A percentile compares a stretch with the other conserved stretches of the same genome.
Evolutionary conservation across 495 filamentous ascomycete genomes (phyloP).

Genomic region (Aspergillus cavernicola): DNA sequence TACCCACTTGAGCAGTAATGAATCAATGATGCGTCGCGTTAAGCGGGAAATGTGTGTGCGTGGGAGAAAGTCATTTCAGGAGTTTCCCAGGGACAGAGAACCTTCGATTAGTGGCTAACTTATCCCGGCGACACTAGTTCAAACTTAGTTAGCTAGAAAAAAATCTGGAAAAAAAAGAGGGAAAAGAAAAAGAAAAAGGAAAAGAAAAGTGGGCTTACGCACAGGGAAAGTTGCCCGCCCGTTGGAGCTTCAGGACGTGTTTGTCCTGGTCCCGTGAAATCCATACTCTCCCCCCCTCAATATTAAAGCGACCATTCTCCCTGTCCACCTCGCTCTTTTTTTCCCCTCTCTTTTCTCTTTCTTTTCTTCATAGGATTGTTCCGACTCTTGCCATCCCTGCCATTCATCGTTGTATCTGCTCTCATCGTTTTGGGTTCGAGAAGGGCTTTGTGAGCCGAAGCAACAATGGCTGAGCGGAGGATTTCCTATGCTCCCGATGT

Average conservation of each 20-base stretch:
- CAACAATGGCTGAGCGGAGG: constrained; percentile 52
- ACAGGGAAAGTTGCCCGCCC: constrained; percentile 30
- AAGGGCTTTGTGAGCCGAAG: constrained; percentile 46
- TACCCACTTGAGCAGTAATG: too few species aligned
- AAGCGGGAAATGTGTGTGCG: constrained; percentile 20
- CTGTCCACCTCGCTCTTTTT: constrained; percentile 23
- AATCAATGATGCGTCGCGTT: constrained; percentile 21
- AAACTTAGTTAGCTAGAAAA: constrained; percentile 9
- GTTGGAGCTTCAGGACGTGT: constrained; percentile 30
- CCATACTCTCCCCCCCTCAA: constrained; percentile 28
- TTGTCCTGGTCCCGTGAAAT: constrained; percentile 27
- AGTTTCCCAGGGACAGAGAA: constrained; percentile 21
- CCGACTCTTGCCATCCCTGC: constrained; percentile 45
- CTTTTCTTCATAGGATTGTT: constrained; percentile 39
- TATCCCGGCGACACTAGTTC: constrained; percentile 18
- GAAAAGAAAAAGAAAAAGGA: constrained; percentile 12
- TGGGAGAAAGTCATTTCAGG: constrained; percentile 5
- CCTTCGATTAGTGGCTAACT: constrained; percentile 24
- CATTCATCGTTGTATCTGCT: constrained; percentile 37
- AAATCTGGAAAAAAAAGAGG: constrained; percentile 11
- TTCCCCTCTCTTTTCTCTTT: constrained; percentile 22
- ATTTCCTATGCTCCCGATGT: constrained; percentile 53
- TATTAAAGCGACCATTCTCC: constrained; percentile 26
- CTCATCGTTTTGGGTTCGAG: constrained; percentile 38
- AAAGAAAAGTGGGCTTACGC: constrained; percentile 24